Evolutionary conservation across 2,329 filamentous ascomycete species (phyloP).

Genomic region (Colletotrichum noveboracense): DNA sequence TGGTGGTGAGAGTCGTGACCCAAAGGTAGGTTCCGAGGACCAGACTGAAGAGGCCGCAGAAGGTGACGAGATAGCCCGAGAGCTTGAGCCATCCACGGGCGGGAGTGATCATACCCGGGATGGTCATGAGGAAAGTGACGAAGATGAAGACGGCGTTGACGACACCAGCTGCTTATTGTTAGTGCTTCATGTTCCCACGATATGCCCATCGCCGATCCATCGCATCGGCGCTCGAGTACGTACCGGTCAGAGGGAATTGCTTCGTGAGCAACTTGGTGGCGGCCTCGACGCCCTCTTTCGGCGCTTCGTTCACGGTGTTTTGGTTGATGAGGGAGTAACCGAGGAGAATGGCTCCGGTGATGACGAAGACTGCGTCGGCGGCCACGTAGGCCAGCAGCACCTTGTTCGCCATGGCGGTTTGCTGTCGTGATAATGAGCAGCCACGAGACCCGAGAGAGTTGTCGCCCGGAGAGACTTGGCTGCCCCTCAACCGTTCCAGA

Average conservation of each 20-base stretch:
- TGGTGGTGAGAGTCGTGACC: constrained; percentile 75
- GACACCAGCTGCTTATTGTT: constrained; percentile 63
- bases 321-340: constrained; percentile 60
- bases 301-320: constrained; percentile 46
- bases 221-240: constrained; percentile 4
- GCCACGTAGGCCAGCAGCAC: constrained; percentile 55
- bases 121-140: constrained; percentile 69
- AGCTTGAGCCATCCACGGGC: constrained; percentile 73
- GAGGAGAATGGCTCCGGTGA: constrained; percentile 59
- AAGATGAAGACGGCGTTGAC: constrained; percentile 77
- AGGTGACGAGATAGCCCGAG: constrained; percentile 67
- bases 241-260: constrained; percentile 56
- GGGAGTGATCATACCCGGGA: constrained; percentile 74
- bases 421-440: constrained; percentile 25
- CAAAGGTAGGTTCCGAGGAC: constrained; percentile 71
- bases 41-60: constrained; percentile 68
- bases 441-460: constrained; percentile 20
- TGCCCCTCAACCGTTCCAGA: constrained; percentile 14
- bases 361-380: constrained; percentile 56
- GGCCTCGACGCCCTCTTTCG: constrained; percentile 51
- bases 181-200: background rate
- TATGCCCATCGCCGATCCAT: background rate
- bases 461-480: constrained; percentile 24
- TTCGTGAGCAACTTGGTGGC: constrained; percentile 58
- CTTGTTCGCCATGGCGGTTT: constrained; percentile 56